Conservation (phyloP, 306 rosid genomes). For the Prunus mongolica region DNA sequence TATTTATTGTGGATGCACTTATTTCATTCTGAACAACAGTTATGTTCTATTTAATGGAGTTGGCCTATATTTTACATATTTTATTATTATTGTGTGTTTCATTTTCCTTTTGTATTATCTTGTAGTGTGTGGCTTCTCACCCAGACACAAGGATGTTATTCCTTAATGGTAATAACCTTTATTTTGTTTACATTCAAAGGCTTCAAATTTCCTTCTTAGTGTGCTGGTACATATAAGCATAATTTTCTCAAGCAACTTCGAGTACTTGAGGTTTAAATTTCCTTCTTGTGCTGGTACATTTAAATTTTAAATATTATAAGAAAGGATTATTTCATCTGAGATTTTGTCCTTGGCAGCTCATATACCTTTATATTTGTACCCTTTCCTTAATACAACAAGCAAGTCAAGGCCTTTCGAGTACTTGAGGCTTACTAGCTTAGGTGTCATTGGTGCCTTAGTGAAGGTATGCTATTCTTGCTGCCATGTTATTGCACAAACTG, state of each 20-base stretch:
- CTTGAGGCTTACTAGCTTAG: constrained; percentile 84
- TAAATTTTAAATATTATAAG: neutral
- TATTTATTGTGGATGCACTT: neutral
- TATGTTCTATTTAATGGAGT: neutral
- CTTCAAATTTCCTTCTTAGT: constrained; percentile 5
- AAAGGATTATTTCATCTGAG: neutral
- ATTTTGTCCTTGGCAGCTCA: constrained; percentile 61
- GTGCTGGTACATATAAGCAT: neutral
- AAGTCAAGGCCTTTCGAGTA: constrained; percentile 73
- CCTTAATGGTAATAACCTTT: constrained; percentile 61
- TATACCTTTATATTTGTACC: constrained; percentile 74
- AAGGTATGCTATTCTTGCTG: constrained; percentile 48
- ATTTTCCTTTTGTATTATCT: constrained; percentile 10
- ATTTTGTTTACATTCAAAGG: constrained; percentile 20
- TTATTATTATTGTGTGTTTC: neutral
- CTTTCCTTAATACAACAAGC: constrained; percentile 75
- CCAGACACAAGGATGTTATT: constrained; percentile 74
- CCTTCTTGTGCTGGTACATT: too few relatives aligned
- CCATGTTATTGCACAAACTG: neutral
- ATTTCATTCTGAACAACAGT: neutral
- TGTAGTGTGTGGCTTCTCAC: constrained; percentile 87
- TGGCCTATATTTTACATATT: neutral
- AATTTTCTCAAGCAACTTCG: neutral
- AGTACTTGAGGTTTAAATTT: neutral
- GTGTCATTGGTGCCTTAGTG: constrained; percentile 87